Base-by-base conservation (phyloP, 768 basidiomycete genomes). In the Panaeolus cyanescens region DNA sequence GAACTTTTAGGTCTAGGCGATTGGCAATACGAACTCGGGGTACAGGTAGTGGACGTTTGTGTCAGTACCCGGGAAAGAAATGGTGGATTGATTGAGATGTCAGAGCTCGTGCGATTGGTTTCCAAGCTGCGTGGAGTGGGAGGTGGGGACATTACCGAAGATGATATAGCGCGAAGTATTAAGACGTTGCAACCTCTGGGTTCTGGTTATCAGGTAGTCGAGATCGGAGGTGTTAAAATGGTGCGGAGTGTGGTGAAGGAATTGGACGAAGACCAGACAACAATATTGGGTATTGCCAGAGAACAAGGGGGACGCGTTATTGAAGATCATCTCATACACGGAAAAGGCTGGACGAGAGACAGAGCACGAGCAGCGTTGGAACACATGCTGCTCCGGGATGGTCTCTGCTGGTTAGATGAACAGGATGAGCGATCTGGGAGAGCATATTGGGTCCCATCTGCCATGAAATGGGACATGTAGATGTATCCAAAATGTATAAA, bases 1-100 rank as follows among this genome's bases (percentile, higher is more conserved):
- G 95, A 96, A 71, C 78, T 95, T 69, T 83, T 95, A 33, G 90
- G 89, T 7, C 75, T 97, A 58, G 89, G 93, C 15, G 97, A 99
- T 71, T 99, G 95, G 94, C 91, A 95, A 68, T 92, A 93, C 71
- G 96, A 97, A 69, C 85, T 99, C 5, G 94, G 95, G 9, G 94
- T 98, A 36, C 96, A 96, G 77, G 91, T 96, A 62, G 93, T 97
- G 55, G 94, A 95, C 71, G 84, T 95, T 40, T 95, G 93, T 67
- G 90, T 95, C 45, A 91, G 85, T 77, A 95, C 92, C 15, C 81
- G 94, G 59, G 91, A 92, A 65, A 79, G 89, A 45, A 98, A 98
- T 68, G 97, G 97, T 0, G 97, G 97, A 0, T 75, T 99, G 56
- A 93, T 99, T 54, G 91, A 92, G 68, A 85, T 99, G 81, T 80